Percentiles rank a stretch among this genome's conserved stretches.
Conservation (phyloP, 495 filamentous ascomycete genomes). For the Penicillium paxilli region DNA sequence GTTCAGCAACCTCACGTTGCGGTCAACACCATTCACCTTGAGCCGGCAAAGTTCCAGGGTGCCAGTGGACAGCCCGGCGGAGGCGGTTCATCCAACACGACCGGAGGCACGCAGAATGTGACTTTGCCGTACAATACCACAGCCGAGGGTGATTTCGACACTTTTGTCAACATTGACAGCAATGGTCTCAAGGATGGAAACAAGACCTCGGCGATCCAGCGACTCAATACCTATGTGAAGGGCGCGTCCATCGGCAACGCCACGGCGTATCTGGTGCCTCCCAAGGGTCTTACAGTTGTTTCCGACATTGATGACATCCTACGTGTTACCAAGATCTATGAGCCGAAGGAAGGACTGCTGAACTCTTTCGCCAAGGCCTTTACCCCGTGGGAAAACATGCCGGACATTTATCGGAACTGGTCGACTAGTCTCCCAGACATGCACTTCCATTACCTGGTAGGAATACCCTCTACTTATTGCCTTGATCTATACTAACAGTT, state of each 20-base stretch:
- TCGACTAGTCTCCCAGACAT: constrained; percentile 55
- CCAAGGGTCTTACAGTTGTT: constrained; percentile 64
- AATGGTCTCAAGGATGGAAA: constrained; percentile 59
- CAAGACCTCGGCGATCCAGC: constrained; percentile 58
- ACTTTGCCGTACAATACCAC: constrained; percentile 60
- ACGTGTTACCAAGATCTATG: constrained; percentile 79
- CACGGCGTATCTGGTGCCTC: constrained; percentile 73
- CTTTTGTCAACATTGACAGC: constrained; percentile 56
- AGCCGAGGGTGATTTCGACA: constrained; percentile 66
- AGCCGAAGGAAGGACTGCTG: constrained; percentile 68
- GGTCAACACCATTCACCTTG: constrained; percentile 60
- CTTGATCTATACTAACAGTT: background rate
- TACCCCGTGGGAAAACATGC: constrained; percentile 76
- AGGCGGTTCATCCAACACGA: constrained; percentile 50
- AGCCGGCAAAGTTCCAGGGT: constrained; percentile 50
- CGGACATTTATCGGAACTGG: constrained; percentile 70
- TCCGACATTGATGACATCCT: constrained; percentile 82
- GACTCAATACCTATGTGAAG: constrained; percentile 64
- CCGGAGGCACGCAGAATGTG: constrained; percentile 57
- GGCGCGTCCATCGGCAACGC: constrained; percentile 66
- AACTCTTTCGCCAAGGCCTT: constrained; percentile 76
- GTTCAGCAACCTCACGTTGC: constrained; percentile 65
- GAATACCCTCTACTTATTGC: background rate
- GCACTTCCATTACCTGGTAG: constrained; percentile 75
- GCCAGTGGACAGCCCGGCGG: constrained; percentile 51